Conservation (phyloP, 192 early-diverging fungal species). For the Coemansia sp. region DNA sequence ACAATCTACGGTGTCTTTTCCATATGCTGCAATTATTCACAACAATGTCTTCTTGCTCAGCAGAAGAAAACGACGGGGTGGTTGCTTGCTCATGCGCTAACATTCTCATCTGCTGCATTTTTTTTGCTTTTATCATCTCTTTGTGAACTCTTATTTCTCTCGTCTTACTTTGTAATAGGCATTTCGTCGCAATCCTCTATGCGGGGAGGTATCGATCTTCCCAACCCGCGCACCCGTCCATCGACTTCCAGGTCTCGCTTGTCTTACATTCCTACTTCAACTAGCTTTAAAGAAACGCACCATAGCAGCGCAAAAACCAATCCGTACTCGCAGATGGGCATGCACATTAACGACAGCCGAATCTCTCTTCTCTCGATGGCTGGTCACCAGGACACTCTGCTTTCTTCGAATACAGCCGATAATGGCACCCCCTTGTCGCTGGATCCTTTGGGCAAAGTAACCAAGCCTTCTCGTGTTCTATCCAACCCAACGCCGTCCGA, state of each 20-base stretch:
- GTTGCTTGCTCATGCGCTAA: neutral
- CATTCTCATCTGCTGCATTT: neutral
- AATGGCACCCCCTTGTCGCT: constrained; percentile 21
- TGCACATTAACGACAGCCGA: constrained; percentile 34
- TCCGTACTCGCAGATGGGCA: constrained; percentile 20
- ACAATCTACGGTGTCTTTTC: neutral
- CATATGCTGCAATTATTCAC: neutral
- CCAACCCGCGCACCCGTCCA: constrained; percentile 31
- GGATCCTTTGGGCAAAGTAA: constrained; percentile 26
- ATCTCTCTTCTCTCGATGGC: constrained; percentile 50
- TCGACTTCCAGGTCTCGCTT: constrained; percentile 43
- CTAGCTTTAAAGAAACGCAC: constrained; percentile 42
- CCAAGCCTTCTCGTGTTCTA: constrained; percentile 39
- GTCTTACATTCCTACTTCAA: constrained; percentile 29
- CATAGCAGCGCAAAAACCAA: constrained; percentile 11
- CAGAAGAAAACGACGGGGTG: neutral
- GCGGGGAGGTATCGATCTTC: constrained; percentile 22
- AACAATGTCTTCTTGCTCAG: neutral
- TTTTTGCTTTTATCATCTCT: neutral
- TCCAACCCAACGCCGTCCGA: constrained; percentile 28
- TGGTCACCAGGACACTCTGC: constrained; percentile 19
- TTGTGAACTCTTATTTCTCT: neutral
- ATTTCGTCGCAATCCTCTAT: constrained; percentile 13
- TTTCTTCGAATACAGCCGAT: constrained; percentile 8
- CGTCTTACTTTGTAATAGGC: constrained; percentile 5